Percentiles rank a stretch among this genome's conserved stretches.
These are phyloP conservation scores for Colletotrichum sp. DNA, from an alignment of 2,329 filamentous ascomycete species.

Conservation along the genomic window DNA sequence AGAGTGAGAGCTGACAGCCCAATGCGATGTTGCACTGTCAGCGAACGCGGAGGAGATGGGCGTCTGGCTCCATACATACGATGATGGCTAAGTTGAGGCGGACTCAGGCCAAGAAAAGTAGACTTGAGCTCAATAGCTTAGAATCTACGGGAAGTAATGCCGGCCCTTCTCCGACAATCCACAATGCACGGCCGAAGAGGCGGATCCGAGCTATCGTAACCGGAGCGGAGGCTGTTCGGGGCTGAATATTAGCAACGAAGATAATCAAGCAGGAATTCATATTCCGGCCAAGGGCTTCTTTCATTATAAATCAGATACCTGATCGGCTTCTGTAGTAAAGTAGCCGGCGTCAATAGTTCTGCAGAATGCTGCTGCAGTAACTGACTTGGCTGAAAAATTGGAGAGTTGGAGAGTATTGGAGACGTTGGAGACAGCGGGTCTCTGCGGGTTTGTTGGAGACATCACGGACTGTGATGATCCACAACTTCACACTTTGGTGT, in stretches of 20 bases:
- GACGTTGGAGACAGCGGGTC: background rate
- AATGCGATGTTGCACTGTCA: background rate
- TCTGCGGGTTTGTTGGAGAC: background rate
- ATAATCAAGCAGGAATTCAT: background rate
- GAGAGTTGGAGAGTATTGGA: background rate
- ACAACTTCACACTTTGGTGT: background rate
- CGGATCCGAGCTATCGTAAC: background rate
- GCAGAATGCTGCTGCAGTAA: background rate
- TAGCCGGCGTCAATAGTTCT: background rate
- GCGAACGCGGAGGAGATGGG: background rate
- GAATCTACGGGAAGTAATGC: background rate
- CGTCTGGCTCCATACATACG: background rate
- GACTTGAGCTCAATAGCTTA: background rate
- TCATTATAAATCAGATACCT: background rate
- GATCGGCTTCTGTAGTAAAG: background rate
- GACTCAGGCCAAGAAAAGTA: background rate
- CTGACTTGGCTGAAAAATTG: background rate
- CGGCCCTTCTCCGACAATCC: background rate
- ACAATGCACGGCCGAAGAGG: background rate
- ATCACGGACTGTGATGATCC: background rate
- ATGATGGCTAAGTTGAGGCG: background rate
- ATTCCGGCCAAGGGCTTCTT: background rate
- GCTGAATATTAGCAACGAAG: background rate
- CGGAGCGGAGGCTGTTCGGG: background rate
- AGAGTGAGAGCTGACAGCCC: background rate